Evolutionary conservation across 2,329 filamentous ascomycete species (phyloP).

Genomic region (Hymenoscyphus fraxineus): DNA sequence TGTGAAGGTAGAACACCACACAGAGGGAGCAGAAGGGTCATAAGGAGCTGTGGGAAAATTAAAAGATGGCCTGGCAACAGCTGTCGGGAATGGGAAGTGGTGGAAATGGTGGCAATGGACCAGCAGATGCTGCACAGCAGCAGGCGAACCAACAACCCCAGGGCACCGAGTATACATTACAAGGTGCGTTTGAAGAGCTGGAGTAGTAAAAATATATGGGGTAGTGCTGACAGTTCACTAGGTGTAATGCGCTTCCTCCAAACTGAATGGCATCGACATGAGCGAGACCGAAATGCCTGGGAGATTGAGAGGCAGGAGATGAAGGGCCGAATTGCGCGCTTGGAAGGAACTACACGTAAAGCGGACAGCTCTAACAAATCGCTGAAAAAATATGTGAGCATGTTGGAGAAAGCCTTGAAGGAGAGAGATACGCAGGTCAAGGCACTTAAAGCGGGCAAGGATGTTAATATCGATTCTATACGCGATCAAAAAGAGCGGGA

Average conservation of each 20-base stretch:
- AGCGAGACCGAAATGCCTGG: slow-evolving; percentile 96
- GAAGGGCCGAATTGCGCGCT: slow-evolving; percentile 92
- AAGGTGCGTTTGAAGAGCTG: slow-evolving; percentile 46
- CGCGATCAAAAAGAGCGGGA: slow-evolving; percentile 45
- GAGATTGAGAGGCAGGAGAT: slow-evolving; percentile 99
- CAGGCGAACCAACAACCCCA: slow-evolving; percentile 46
- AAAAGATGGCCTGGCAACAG: slow-evolving; percentile 66
- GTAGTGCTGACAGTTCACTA: slow-evolving; percentile 63
- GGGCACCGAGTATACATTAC: slow-evolving; percentile 69
- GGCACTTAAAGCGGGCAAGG: slow-evolving; percentile 43
- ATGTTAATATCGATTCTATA: slow-evolving; percentile 37
- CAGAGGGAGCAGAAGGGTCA: neutral
- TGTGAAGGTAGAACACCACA: slow-evolving; percentile 17
- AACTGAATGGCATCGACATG: slow-evolving; percentile 98
- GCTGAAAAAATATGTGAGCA: slow-evolving; percentile 81
- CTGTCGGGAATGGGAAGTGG: slow-evolving; percentile 50
- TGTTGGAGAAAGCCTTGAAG: slow-evolving; percentile 84
- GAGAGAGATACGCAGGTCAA: slow-evolving; percentile 73
- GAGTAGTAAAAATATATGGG: neutral
- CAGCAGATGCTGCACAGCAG: slow-evolving; percentile 24
- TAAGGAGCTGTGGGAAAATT: slow-evolving; percentile 11
- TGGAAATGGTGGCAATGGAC: slow-evolving; percentile 29
- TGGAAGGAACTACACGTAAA: slow-evolving; percentile 85
- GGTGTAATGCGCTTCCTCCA: slow-evolving; percentile 99
- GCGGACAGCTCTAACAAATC: slow-evolving; percentile 86